These are phyloP conservation scores for Epichloe typhina DNA, from an alignment of 2,329 filamentous ascomycete species.

Conservation along the genomic window DNA sequence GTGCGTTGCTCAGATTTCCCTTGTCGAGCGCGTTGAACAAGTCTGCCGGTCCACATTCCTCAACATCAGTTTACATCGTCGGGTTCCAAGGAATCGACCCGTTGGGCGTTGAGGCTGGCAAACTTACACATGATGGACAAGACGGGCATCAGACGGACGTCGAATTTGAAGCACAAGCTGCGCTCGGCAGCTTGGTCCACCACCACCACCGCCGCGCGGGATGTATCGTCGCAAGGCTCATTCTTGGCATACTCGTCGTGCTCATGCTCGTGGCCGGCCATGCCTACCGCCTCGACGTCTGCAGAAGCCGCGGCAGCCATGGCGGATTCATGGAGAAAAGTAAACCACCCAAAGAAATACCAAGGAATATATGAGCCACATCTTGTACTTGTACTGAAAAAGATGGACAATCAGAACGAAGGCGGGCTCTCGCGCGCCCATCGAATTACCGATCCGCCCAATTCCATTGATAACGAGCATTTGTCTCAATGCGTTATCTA, in stretches of 20 bases:
- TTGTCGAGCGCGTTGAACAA: constrained; percentile 35
- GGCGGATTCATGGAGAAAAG: neutral
- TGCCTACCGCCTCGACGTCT: constrained; percentile 4
- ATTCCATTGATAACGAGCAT: no score
- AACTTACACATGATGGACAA: constrained; percentile 37
- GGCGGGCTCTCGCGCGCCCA: neutral
- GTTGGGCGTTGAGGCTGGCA: no score
- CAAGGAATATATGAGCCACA: no score
- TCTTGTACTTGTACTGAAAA: no score
- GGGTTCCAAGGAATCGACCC: no score
- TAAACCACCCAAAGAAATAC: no score
- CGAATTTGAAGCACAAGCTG: constrained; percentile 39
- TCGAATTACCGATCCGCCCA: neutral
- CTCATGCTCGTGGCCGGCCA: constrained; percentile 6
- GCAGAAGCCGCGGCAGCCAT: constrained; percentile 3
- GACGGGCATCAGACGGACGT: constrained; percentile 38
- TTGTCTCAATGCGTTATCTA: no score
- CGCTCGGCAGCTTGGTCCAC: constrained; percentile 32
- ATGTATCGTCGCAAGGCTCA: constrained; percentile 9
- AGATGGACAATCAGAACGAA: no score
- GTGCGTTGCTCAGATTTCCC: constrained; percentile 36
- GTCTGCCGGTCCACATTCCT: constrained; percentile 13
- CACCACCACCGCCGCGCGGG: constrained; percentile 11
- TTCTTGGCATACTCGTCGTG: constrained; percentile 7
- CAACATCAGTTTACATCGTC: neutral